Percentiles rank a stretch among this genome's conserved stretches.
Evolutionary conservation across 768 basidiomycete species (phyloP).

Genomic region (Rhizopogon roseolus): DNA sequence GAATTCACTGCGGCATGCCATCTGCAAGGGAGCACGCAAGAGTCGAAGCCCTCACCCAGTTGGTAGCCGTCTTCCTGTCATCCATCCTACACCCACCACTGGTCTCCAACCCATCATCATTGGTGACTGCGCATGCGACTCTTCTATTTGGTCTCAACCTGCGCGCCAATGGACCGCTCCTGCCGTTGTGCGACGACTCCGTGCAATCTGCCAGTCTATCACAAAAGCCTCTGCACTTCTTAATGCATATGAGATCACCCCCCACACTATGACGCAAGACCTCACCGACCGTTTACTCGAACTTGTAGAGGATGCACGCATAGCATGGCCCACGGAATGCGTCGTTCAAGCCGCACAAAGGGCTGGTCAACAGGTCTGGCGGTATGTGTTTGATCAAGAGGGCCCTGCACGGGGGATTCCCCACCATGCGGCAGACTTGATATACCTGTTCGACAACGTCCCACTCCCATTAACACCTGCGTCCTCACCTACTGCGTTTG

Average conservation of each 20-base stretch:
- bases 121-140: conserved; percentile 65
- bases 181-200: conserved; percentile 60
- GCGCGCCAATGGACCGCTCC: conserved; percentile 60
- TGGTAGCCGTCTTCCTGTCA: conserved; percentile 1
- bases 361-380: conserved; percentile 62
- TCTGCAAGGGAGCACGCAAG: conserved; percentile 14
- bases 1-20: conserved; percentile 19
- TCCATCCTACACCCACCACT: conserved; percentile 8
- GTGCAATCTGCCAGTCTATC: conserved; percentile 71
- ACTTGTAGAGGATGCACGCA: conserved; percentile 66
- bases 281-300: conserved; percentile 67
- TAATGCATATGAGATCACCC: conserved; percentile 66
- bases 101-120: conserved; percentile 65
- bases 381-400: conserved; percentile 82
- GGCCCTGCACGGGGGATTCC: conserved; percentile 58
- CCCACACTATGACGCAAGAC: conserved; percentile 59
- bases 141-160: conserved; percentile 56
- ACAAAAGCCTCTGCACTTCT: conserved; percentile 55
- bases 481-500: conserved; percentile 27
- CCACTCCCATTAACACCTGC: conserved; percentile 44
- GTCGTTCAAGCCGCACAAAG: conserved; percentile 46
- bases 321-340: conserved; percentile 76
- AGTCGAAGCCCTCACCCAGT: conserved; percentile 26
- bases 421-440: conserved; percentile 68
- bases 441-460: conserved; percentile 77